Evolutionary conservation across 2,329 filamentous ascomycete genomes (phyloP).

Genomic region (Hymenoscyphus fructigenus): DNA sequence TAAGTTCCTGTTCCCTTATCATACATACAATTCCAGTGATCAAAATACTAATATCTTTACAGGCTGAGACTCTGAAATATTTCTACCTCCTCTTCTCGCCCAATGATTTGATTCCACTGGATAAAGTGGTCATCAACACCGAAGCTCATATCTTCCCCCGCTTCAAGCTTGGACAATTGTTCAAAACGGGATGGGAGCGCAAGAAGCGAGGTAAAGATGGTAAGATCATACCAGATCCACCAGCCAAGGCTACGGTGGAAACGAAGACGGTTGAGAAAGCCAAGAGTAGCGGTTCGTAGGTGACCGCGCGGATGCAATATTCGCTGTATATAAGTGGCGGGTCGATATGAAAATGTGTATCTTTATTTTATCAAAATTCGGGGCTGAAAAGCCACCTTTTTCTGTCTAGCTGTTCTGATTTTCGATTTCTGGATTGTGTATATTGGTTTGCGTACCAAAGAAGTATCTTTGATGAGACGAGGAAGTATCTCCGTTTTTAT

Average conservation of each 20-base stretch:
- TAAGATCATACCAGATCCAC: conserved; percentile 32
- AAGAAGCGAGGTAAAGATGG: conserved; percentile 54
- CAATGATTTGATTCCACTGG: conserved; percentile 76
- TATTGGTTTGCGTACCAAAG: too few species aligned
- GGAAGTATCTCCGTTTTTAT: too few species aligned
- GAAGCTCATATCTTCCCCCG: conserved; percentile 89
- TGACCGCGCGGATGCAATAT: not conserved
- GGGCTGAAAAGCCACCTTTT: not conserved
- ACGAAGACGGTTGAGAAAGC: conserved; percentile 2
- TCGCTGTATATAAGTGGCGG: not conserved
- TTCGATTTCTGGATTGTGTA: not conserved
- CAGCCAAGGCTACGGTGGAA: conserved; percentile 12
- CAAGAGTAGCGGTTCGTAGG: not conserved
- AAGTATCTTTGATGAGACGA: too few species aligned
- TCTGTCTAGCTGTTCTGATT: not conserved
- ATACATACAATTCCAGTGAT: conserved; percentile 4
- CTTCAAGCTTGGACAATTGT: conserved; percentile 76
- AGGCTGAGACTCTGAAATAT: conserved; percentile 97
- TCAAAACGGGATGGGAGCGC: conserved; percentile 78
- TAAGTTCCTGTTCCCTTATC: conserved; percentile 44
- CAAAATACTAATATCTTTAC: conserved; percentile 20
- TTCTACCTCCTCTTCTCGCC: conserved; percentile 93
- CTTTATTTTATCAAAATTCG: not conserved
- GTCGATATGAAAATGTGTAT: not conserved
- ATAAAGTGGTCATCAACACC: conserved; percentile 90